These are phyloP conservation scores for Fusarium sulawesiense DNA, from an alignment of 2,329 filamentous ascomycete species.

Conservation along the genomic window DNA sequence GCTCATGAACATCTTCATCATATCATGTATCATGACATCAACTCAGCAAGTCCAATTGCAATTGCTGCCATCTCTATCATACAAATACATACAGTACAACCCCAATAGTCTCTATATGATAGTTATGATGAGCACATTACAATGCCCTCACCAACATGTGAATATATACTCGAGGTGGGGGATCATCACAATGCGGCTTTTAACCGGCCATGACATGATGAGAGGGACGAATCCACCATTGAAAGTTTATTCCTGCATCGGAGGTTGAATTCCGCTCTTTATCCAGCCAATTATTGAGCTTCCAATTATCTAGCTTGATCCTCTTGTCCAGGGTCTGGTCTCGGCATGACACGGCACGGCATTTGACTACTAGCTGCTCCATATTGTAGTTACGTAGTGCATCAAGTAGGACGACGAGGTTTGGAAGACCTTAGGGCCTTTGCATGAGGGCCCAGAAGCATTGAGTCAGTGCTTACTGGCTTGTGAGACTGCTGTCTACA, in stretches of 20 bases:
- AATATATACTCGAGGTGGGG: conserved; percentile 5
- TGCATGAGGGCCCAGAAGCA: too few relatives aligned
- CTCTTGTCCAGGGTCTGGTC: background rate
- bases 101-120: background rate
- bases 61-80: background rate
- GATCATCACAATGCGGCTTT: conserved; percentile 36
- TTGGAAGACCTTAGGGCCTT: background rate
- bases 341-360: conserved; percentile 13
- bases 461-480: too few relatives aligned
- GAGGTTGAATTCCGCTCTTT: conserved; percentile 13
- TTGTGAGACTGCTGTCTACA: too few relatives aligned
- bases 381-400: background rate
- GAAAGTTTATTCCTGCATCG: conserved; percentile 13
- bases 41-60: background rate
- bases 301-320: conserved; percentile 23
- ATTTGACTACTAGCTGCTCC: background rate
- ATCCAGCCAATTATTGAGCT: conserved; percentile 19
- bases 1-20: conserved; percentile 9
- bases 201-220: conserved; percentile 30
- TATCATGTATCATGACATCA: conserved; percentile 27
- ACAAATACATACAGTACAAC: fast-evolving
- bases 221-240: conserved; percentile 2
- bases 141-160: conserved; percentile 1
- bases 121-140: background rate
- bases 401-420: background rate